Evolutionary conservation across 2,329 filamentous ascomycete species (phyloP).

Genomic region (Stenocarpella maydis): DNA sequence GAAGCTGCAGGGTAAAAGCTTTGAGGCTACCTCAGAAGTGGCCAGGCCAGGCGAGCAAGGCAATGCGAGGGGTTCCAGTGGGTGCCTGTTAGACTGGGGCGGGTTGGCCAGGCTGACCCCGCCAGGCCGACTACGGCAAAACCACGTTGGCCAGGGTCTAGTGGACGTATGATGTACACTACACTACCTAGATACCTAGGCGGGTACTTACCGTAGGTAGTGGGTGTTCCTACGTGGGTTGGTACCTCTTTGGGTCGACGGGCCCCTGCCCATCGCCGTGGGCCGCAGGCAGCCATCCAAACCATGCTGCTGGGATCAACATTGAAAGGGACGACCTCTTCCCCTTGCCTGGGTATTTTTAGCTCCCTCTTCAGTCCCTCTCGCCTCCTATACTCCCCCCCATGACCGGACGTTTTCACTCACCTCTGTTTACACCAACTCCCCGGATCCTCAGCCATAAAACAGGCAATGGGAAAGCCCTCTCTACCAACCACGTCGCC

Average conservation of each 20-base stretch:
- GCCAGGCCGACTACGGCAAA: too few species aligned
- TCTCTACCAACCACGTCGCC: slow-evolving; percentile 35
- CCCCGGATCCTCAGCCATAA: neutral
- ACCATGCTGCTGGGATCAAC: neutral
- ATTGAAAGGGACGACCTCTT: neutral
- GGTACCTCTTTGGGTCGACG: neutral
- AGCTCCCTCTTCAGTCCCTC: neutral
- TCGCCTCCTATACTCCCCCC: neutral
- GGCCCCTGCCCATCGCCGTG: neutral
- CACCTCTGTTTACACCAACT: neutral
- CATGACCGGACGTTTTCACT: slow-evolving; percentile 3
- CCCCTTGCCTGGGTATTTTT: neutral
- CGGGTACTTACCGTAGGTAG: too few species aligned
- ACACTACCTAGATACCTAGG: too few species aligned
- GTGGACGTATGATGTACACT: too few species aligned
- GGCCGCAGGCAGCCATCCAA: too few species aligned
- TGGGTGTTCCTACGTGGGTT: too few species aligned
- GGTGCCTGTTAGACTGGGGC: neutral
- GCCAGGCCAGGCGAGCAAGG: neutral
- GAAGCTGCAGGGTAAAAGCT: neutral
- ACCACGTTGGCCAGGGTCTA: too few species aligned
- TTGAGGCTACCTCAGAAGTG: neutral
- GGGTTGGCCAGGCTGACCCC: slow-evolving; percentile 4
- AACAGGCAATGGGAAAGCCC: slow-evolving; percentile 41
- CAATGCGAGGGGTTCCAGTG: slow-evolving; percentile 5